Evolutionary conservation across 2,329 filamentous ascomycete species (phyloP).

Genomic region (Ascosphaera aggregata): DNA sequence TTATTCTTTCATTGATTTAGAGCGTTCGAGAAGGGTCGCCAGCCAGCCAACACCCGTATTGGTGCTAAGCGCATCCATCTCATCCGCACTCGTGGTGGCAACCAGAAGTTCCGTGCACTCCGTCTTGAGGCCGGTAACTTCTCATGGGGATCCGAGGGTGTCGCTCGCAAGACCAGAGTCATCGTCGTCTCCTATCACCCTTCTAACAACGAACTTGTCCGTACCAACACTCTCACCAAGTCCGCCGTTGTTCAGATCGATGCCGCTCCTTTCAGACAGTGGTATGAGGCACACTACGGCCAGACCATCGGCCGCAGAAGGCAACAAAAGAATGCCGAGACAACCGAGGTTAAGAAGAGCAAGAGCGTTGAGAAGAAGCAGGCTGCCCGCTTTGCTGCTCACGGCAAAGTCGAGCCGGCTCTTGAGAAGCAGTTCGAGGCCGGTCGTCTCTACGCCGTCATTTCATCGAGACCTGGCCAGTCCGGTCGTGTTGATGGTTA

Average conservation of each 20-base stretch:
- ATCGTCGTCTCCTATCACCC: slow-evolving; percentile 98
- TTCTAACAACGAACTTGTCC: slow-evolving; percentile 99
- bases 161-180: slow-evolving; percentile 97
- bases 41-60: slow-evolving; percentile 99
- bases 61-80: slow-evolving; percentile 90
- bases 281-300: slow-evolving; percentile 99
- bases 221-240: slow-evolving; percentile 99
- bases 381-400: slow-evolving; percentile 54
- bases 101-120: slow-evolving; percentile 98
- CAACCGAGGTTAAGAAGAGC: slow-evolving; percentile 55
- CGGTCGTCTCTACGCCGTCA: slow-evolving; percentile 83
- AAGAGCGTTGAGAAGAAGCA: slow-evolving; percentile 95
- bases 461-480: slow-evolving; percentile 87
- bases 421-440: slow-evolving; percentile 99
- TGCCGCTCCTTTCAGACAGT: slow-evolving; percentile 96
- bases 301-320: slow-evolving; percentile 68
- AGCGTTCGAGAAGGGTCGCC: slow-evolving; percentile 99
- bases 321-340: slow-evolving; percentile 49
- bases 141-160: slow-evolving; percentile 94
- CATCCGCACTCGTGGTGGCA: slow-evolving; percentile 91
- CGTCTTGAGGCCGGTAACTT: slow-evolving; percentile 99
- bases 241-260: slow-evolving; percentile 97
- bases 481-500: slow-evolving; percentile 92
- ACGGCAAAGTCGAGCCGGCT: slow-evolving; percentile 78
- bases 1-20: slow-evolving; percentile 42